Evolutionary conservation across 2,329 filamentous ascomycete genomes (phyloP), one percentile per base, ranked within the genome.

Genomic region (Cladosporium phlei): DNA sequence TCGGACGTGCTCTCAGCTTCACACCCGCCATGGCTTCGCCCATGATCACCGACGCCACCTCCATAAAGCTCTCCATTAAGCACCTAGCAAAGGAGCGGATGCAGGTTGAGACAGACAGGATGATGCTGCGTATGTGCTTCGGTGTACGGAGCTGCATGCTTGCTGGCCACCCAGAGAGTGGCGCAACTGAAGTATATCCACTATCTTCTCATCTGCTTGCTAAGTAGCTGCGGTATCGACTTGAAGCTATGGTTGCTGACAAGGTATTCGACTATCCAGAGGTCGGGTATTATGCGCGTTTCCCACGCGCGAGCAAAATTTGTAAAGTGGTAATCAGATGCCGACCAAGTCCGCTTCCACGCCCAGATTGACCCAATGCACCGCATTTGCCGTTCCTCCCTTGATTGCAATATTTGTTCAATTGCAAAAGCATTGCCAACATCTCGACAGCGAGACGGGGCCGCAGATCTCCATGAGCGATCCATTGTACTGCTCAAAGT

Each of bases 171-270:
- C 37, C 30, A 37, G 28, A 22, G 33, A 45, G 24, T 24, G 11
- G 27, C 44, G 19, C 34, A 38, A 30, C 37, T 47, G 27, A 48
- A 27, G 30, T 48, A 44, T 43, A 48, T 48, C 46, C 46, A 44
- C 46, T 48, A 48, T 48, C 46, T 48, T 45, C 38, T 43, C 39
- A 42, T 48, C 46, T 42, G 39, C 46, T 48, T 42, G 39, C 33
- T 48, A 37, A 47, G 34, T 45, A 45, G 42, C 50, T 49, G 47
- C 32, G 48, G 52, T 54, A 59, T 56, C 55, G 56, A 52, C 47
- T 49, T 55, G 47, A 56, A 55, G 52, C 55, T 56, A 56, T 50
- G 40, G 32, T 35, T 28, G 42, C 42, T 37, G 42, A 35, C 24
- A 28, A 45, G 32, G 33, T 45, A 45, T 45, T 45, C 42, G 42